phyloP scores from a whole-genome alignment of 257 asterid genomes.

The Ajuga chamaepitys region DNA sequence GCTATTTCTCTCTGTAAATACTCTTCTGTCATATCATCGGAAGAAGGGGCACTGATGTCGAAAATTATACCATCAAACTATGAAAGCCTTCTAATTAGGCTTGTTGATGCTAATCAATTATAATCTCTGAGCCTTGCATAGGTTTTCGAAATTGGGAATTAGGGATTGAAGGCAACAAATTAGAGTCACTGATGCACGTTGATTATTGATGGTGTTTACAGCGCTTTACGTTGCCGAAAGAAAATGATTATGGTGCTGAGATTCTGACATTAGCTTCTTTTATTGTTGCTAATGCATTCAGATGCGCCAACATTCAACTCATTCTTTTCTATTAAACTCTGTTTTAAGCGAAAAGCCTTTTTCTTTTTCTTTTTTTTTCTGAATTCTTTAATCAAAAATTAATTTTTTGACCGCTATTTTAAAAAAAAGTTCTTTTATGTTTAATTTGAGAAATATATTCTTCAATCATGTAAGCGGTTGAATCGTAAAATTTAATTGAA shows the following conservation, averaged over 20 bases:
- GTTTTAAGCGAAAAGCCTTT: too few relatives aligned
- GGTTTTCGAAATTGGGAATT: not conserved
- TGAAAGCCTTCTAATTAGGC: conserved; percentile 24
- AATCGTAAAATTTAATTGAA: too few relatives aligned
- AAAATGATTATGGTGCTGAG: conserved; percentile 28
- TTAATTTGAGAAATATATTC: too few relatives aligned
- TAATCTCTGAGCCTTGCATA: conserved; percentile 29
- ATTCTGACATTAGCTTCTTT: conserved; percentile 33
- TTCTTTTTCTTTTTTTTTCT: too few relatives aligned
- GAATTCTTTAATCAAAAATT: too few relatives aligned
- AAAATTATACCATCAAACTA: conserved; percentile 31
- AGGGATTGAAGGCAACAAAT: conserved; percentile 39
- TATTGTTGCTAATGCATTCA: conserved; percentile 35
- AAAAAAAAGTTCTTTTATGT: too few relatives aligned
- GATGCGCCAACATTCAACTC: conserved; percentile 36
- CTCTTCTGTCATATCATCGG: too few relatives aligned
- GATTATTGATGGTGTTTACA: conserved; percentile 32
- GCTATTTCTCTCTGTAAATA: too few relatives aligned
- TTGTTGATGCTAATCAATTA: conserved; percentile 18
- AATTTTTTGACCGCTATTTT: too few relatives aligned
- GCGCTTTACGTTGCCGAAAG: conserved; percentile 74
- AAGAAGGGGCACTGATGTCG: conserved; percentile 20
- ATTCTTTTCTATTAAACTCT: too few relatives aligned
- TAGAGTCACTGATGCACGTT: conserved; percentile 62
- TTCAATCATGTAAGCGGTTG: too few relatives aligned